phyloP scores from a whole-genome alignment of 129 eudicot species.

The Artemisia argyi region DNA sequence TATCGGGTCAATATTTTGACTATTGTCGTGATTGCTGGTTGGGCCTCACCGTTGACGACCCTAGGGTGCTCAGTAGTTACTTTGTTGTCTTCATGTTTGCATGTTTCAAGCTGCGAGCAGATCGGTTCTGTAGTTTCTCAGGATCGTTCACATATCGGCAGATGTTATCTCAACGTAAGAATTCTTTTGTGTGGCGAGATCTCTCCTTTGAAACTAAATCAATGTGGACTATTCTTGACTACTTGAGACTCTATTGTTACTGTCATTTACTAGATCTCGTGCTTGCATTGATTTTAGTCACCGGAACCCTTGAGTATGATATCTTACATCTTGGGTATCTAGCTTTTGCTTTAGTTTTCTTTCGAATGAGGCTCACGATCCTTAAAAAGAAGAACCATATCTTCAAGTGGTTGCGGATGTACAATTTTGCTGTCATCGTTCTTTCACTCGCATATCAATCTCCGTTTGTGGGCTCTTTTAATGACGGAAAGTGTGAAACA shows the following conservation, averaged over 20 bases:
- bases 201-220: constrained; percentile 56
- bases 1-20: constrained; percentile 28
- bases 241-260: constrained; percentile 49
- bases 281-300: constrained; percentile 47
- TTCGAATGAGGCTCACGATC: constrained; percentile 49
- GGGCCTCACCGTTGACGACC: constrained; percentile 49
- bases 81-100: constrained; percentile 54
- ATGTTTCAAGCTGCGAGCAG: constrained; percentile 58
- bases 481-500: constrained; percentile 47
- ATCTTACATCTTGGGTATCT: constrained; percentile 59
- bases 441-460: constrained; percentile 54
- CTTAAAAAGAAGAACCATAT: constrained; percentile 48
- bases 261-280: constrained; percentile 58
- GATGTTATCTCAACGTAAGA: constrained; percentile 42
- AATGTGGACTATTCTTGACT: constrained; percentile 57
- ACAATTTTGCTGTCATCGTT: constrained; percentile 52
- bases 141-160: constrained; percentile 40
- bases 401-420: constrained; percentile 54
- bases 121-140: constrained; percentile 40
- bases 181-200: constrained; percentile 42
- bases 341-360: constrained; percentile 45
- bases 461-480: constrained; percentile 46
- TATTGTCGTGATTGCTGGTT: constrained; percentile 56
- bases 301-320: constrained; percentile 57
- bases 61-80: constrained; percentile 47